phyloP scores from a whole-genome alignment of 345 rosid genomes.

The Pugionium dolabratum region DNA sequence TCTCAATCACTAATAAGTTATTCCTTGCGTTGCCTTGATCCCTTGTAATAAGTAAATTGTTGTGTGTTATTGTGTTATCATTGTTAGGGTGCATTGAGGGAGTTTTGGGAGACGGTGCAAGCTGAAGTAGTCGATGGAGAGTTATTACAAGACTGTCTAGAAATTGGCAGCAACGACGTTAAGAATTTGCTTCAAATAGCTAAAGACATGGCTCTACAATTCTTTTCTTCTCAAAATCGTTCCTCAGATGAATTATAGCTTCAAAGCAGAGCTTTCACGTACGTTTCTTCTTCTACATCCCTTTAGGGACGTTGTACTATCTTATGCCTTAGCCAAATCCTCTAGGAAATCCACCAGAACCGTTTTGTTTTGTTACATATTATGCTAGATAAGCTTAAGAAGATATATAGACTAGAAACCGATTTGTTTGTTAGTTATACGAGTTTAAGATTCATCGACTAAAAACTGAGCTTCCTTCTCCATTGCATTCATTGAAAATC shows the following conservation, averaged over 20 bases:
- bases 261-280: constrained; percentile 9
- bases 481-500: neutral
- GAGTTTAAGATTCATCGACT: constrained; percentile 14
- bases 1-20: neutral
- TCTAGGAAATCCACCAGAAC: constrained; percentile 19
- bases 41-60: neutral
- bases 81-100: constrained; percentile 66
- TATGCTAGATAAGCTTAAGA: constrained; percentile 16
- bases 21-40: neutral
- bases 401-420: constrained; percentile 14
- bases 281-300: constrained; percentile 17
- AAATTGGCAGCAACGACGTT: constrained; percentile 63
- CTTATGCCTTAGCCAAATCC: constrained; percentile 12
- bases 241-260: constrained; percentile 45
- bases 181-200: constrained; percentile 63
- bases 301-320: constrained; percentile 1
- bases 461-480: constrained; percentile 13
- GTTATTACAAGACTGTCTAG: constrained; percentile 70
- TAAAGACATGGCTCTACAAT: constrained; percentile 50
- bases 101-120: constrained; percentile 56
- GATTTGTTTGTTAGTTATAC: constrained; percentile 12
- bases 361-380: neutral
- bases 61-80: neutral
- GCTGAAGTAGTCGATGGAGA: constrained; percentile 68
- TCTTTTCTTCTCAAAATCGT: constrained; percentile 36